Evolutionary conservation across 2,329 filamentous ascomycete genomes (phyloP).

Genomic region (Ophiostoma triangulosporum): DNA sequence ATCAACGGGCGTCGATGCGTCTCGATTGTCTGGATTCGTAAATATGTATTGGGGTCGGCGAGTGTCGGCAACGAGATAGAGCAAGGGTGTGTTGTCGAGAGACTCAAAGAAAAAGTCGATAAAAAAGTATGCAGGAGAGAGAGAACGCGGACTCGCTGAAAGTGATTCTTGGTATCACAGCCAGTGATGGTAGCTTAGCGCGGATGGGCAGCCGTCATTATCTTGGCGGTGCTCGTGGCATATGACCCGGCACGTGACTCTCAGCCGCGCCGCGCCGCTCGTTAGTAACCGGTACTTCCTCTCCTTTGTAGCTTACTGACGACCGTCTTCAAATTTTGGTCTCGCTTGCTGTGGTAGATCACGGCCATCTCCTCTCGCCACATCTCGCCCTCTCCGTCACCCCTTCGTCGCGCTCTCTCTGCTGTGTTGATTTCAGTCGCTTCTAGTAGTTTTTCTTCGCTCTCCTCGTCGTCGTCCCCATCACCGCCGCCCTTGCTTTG

Average conservation of each 20-base stretch:
- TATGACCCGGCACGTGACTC: background rate
- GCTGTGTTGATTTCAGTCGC: background rate
- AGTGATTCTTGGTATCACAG: background rate
- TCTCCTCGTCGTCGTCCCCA: background rate
- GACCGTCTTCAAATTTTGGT: background rate
- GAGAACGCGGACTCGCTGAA: no score
- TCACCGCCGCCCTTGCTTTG: background rate
- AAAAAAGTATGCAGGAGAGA: no score
- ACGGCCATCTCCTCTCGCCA: background rate
- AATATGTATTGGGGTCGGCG: background rate
- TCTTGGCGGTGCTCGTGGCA: background rate
- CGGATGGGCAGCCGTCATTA: background rate
- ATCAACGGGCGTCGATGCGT: background rate
- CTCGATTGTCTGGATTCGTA: background rate
- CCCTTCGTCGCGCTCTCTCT: background rate
- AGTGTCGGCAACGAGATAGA: no score
- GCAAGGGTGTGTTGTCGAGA: no score
- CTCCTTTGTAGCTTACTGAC: background rate
- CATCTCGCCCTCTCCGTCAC: background rate
- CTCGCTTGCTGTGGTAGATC: background rate
- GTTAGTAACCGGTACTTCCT: background rate
- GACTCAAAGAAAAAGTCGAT: no score
- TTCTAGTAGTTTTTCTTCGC: background rate
- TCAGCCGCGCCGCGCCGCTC: conserved; percentile 5
- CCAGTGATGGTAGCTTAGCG: background rate